A percentile compares a stretch with the other conserved stretches of the same genome.
These are phyloP conservation scores for Aspergillus sparsus DNA, from an alignment of 495 filamentous ascomycete genomes.

Conservation along the genomic window DNA sequence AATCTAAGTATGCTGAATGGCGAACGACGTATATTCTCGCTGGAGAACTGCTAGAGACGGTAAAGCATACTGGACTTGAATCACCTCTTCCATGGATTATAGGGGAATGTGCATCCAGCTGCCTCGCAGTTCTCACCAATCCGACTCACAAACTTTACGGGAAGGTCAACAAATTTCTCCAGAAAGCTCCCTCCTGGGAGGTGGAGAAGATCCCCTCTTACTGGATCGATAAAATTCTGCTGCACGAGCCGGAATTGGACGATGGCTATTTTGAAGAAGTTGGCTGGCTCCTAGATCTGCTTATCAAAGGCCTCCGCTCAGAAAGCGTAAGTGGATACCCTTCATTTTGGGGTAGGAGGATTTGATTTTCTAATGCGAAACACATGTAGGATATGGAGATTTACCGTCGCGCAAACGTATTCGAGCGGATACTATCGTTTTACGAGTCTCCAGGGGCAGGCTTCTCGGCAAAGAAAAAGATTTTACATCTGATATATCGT, in stretches of 20 bases:
- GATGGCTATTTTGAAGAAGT: conserved; percentile 75
- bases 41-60: conserved; percentile 76
- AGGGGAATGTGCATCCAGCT: conserved; percentile 70
- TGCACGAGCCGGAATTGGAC: conserved; percentile 68
- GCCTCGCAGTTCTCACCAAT: conserved; percentile 66
- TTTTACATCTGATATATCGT: conserved; percentile 73
- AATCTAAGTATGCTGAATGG: conserved; percentile 73
- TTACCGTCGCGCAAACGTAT: conserved; percentile 77
- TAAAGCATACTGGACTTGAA: conserved; percentile 51
- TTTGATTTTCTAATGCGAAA: background rate
- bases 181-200: conserved; percentile 71
- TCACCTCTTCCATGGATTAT: conserved; percentile 70
- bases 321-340: conserved; percentile 41
- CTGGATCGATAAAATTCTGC: conserved; percentile 71
- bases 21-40: conserved; percentile 73
- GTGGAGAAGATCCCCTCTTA: conserved; percentile 70
- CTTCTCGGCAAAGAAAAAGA: conserved; percentile 60
- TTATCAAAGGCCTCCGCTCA: conserved; percentile 68
- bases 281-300: conserved; percentile 76
- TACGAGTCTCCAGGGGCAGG: conserved; percentile 66
- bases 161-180: conserved; percentile 84
- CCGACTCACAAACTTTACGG: conserved; percentile 82
- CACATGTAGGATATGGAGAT: conserved; percentile 67
- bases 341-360: background rate
- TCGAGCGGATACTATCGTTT: conserved; percentile 74